These are phyloP conservation scores for Schwanniomyces sp. DNA, from an alignment of 805 yeast species.

Conservation along the genomic window DNA sequence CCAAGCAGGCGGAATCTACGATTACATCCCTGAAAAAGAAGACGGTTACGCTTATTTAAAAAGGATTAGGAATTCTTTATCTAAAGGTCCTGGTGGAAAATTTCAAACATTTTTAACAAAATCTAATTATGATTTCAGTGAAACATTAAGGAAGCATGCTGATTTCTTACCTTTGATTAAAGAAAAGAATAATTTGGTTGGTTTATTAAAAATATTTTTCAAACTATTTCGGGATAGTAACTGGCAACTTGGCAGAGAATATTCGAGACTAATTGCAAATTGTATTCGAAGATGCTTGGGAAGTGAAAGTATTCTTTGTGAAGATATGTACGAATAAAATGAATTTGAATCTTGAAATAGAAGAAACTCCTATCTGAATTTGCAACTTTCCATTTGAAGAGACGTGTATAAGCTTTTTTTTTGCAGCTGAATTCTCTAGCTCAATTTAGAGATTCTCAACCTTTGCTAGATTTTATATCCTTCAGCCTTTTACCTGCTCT, in stretches of 20 bases:
- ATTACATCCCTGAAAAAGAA: conserved; percentile 38
- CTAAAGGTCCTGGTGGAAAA: conserved; percentile 25
- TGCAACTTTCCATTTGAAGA: too few species aligned
- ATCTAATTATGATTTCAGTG: conserved; percentile 38
- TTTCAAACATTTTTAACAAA: conserved; percentile 1
- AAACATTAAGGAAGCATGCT: conserved; percentile 41
- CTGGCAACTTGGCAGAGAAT: conserved; percentile 61
- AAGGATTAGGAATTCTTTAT: conserved; percentile 46
- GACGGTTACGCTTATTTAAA: conserved; percentile 51
- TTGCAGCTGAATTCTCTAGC: too few species aligned
- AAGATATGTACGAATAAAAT: conserved; percentile 44
- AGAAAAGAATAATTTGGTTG: conserved; percentile 52
- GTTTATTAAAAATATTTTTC: conserved; percentile 50
- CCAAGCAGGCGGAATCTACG: conserved; percentile 14
- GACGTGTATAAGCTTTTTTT: too few species aligned
- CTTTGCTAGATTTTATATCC: too few species aligned
- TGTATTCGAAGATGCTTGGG: conserved; percentile 59
- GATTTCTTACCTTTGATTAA: conserved; percentile 36
- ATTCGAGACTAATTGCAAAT: conserved; percentile 50
- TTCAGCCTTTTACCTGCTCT: too few species aligned
- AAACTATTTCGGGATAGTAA: conserved; percentile 33
- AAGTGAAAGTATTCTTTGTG: conserved; percentile 43
- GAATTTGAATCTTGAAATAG: too few species aligned
- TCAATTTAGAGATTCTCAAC: too few species aligned
- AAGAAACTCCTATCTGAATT: too few species aligned